Evolutionary conservation across 1,139 yeast genomes (phyloP).

Genomic region (Pichia sorboxylosa): DNA sequence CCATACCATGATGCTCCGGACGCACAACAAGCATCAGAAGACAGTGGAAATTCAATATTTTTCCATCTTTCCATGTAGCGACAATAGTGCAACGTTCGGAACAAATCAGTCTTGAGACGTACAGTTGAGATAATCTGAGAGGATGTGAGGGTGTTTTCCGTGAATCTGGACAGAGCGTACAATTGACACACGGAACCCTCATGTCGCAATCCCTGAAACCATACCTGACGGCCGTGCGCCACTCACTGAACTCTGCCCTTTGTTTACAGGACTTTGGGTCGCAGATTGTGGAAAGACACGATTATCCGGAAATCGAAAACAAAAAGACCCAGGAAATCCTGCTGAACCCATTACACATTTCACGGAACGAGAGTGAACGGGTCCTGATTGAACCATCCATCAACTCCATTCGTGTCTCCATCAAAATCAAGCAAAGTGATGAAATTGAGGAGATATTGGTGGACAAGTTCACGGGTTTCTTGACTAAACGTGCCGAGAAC

Average conservation of each 20-base stretch:
- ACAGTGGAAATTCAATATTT: no score
- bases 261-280: conserved; percentile 92
- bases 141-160: no score
- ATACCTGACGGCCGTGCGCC: conserved; percentile 85
- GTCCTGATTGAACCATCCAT: conserved; percentile 90
- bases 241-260: conserved; percentile 89
- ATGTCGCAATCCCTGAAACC: conserved; percentile 92
- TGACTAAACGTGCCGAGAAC: conserved; percentile 91
- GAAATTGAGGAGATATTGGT: conserved; percentile 92
- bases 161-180: no score
- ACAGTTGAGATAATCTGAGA: no score
- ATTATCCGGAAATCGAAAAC: conserved; percentile 92
- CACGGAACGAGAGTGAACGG: conserved; percentile 88
- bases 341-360: conserved; percentile 78
- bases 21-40: no score
- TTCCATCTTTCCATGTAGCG: no score
- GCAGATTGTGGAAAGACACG: conserved; percentile 92
- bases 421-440: conserved; percentile 92
- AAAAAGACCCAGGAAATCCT: conserved; percentile 70
- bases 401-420: conserved; percentile 79
- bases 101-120: no score
- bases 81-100: no score
- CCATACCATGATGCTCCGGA: no score
- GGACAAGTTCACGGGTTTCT: conserved; percentile 84
- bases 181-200: no score